A percentile compares a stretch with the other conserved stretches of the same genome.
Evolutionary conservation across 2,329 filamentous ascomycete species (phyloP).

Genomic region (Colletotrichum sp.): DNA sequence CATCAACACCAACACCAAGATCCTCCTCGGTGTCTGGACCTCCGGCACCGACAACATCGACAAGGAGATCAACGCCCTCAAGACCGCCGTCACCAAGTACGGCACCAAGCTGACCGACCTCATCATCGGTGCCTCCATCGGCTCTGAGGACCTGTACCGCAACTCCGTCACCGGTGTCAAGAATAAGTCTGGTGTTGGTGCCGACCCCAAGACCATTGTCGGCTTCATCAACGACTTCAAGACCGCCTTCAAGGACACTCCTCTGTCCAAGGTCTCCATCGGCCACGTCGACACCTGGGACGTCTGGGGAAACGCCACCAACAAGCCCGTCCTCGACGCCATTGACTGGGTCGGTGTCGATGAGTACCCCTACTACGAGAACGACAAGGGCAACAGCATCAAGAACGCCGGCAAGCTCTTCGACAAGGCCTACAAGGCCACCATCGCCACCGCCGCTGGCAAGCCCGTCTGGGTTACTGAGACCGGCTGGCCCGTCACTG

Average conservation of each 20-base stretch:
- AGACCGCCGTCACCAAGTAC: conserved; percentile 58
- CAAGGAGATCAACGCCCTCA: conserved; percentile 65
- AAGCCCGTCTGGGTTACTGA: conserved; percentile 68
- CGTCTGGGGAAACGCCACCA: conserved; percentile 63
- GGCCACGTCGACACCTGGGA: conserved; percentile 76
- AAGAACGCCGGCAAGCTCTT: conserved; percentile 61
- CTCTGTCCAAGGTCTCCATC: conserved; percentile 54
- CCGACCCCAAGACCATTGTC: conserved; percentile 63
- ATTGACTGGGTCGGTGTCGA: conserved; percentile 70
- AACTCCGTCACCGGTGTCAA: conserved; percentile 63
- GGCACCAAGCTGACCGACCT: conserved; percentile 59
- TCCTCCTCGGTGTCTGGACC: conserved; percentile 71
- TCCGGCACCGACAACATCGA: conserved; percentile 59
- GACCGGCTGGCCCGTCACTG: conserved; percentile 68
- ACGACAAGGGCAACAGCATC: conserved; percentile 59
- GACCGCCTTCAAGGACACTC: conserved; percentile 54
- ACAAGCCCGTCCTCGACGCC: conserved; percentile 64
- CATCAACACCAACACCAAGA: conserved; percentile 61
- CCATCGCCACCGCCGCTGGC: conserved; percentile 49
- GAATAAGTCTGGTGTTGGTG: conserved; percentile 67
- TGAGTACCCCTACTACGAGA: conserved; percentile 72
- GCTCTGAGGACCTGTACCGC: conserved; percentile 72
- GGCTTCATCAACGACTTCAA: conserved; percentile 71
- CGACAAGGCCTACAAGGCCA: conserved; percentile 50
- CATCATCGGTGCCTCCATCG: conserved; percentile 69